A percentile compares a stretch with the other conserved stretches of the same genome.
Conservation (phyloP, 2,329 filamentous ascomycete species). For the Fusarium avenaceum region DNA sequence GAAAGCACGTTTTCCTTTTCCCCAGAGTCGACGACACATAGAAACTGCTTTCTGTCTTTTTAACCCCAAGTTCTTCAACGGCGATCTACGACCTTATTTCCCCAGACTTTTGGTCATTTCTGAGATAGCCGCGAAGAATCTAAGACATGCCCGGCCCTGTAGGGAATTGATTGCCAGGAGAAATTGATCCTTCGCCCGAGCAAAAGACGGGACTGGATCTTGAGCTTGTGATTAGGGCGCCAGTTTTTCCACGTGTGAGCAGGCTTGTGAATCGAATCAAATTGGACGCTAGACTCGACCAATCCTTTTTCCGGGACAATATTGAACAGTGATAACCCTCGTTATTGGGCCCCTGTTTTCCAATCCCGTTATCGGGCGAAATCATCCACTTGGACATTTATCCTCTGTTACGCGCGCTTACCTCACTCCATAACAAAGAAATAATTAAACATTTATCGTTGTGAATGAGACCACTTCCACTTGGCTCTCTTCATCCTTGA, state of each 20-base stretch:
- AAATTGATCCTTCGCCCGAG: slow-evolving; percentile 6
- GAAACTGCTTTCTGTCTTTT: neutral
- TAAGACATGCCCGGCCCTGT: neutral
- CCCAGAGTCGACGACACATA: slow-evolving; percentile 35
- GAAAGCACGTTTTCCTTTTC: slow-evolving; percentile 33
- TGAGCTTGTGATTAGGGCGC: slow-evolving; percentile 37
- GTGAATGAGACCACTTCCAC: slow-evolving; percentile 14
- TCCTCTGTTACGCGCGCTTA: slow-evolving; percentile 7
- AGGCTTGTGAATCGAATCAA: neutral
- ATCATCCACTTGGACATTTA: slow-evolving; percentile 2
- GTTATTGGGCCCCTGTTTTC: slow-evolving; percentile 1
- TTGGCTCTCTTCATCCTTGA: slow-evolving; percentile 10
- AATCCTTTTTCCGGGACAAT: neutral
- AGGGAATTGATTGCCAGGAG: neutral
- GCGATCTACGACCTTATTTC: slow-evolving; percentile 19
- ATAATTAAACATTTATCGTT: neutral
- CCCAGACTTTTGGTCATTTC: slow-evolving; percentile 22
- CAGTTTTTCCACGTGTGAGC: slow-evolving; percentile 36
- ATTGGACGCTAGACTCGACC: neutral
- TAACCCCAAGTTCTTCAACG: neutral
- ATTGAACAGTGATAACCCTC: neutral
- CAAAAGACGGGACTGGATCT: slow-evolving; percentile 37
- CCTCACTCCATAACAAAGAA: neutral
- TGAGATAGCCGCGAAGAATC: slow-evolving; percentile 1
- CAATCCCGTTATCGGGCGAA: slow-evolving; percentile 1